These are phyloP conservation scores for Zygoascus tannicola DNA, from an alignment of 805 yeast species.

Conservation along the genomic window DNA sequence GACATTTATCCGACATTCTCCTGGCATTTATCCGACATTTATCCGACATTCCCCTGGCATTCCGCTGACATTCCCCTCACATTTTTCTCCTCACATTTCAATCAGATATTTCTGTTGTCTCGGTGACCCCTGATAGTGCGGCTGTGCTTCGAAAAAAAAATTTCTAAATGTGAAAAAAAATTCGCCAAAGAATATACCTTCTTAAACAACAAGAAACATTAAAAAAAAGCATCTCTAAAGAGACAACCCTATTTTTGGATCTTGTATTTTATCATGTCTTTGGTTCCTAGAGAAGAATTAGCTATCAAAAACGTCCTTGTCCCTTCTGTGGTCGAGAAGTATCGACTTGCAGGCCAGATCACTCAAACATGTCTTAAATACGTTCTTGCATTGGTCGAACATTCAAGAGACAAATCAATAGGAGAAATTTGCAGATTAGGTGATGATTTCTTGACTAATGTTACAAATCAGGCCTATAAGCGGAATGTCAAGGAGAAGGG, in stretches of 20 bases:
- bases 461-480: conserved; percentile 52
- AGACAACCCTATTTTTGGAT: no score
- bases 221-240: no score
- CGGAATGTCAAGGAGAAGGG: conserved; percentile 63
- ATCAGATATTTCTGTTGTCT: no score
- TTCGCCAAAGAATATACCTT: no score
- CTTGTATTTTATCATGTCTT: background rate
- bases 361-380: conserved; percentile 73
- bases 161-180: background rate
- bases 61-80: no score
- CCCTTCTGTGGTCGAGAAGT: conserved; percentile 61
- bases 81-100: no score
- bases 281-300: conserved; percentile 21
- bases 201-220: no score
- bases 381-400: conserved; percentile 28
- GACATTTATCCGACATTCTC: no score
- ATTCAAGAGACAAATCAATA: conserved; percentile 13
- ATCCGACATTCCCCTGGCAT: no score
- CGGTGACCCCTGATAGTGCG: background rate
- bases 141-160: background rate
- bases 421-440: conserved; percentile 72
- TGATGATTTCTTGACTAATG: conserved; percentile 60
- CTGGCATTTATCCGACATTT: no score
- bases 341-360: conserved; percentile 82
- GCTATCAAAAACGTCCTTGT: conserved; percentile 62